Base-by-base conservation (phyloP, 805 yeast genomes). In the Cyberlindnera euphorbiiphila region DNA sequence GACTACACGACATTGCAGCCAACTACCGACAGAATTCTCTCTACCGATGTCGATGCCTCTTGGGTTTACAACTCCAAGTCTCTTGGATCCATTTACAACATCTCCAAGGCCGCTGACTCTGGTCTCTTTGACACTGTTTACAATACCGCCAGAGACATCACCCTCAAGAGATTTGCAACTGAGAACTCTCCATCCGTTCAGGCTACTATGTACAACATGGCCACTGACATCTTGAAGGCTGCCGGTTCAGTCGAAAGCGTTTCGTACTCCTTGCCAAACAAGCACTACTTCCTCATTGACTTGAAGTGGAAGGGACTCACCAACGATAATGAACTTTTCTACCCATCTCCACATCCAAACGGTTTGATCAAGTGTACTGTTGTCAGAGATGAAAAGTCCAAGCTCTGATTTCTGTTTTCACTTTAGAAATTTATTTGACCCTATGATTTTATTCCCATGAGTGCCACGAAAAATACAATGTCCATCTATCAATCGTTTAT, bases 181-280 rank as follows among this genome's bases (percentile, higher is more conserved):
- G 96, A 89, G 63, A 78, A 85, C 62, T 85, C 95, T 9, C 78
- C 96, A n/a, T 84, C 95, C 18, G 97, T 89, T 32, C 97, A 89
- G 68, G 96, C 95, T 31, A 89, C 96, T 42, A 91, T 89, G 96
- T 89, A 76, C 71, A 85, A 87, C 72, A 89, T 89, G 93, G 73
- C 85, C 26, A 71, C 77, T 47, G 78, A 75, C 46, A 85, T 89
- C 47, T 72, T 89, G 57, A 68, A 65, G 34, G 56, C 53, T 35
- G 81, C 76, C 39, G 69, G 78, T 3, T 68, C 68, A 42, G 69
- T 89, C 39, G 73, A 68, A 45, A 69, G 69, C 29, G 96, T 88
- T 24, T 62, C 81, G 36, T 88, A 85, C 62, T 66, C 74, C 29
- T 74, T 89, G 56, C 97, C 97, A 56, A 89, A 89, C 74, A 89